A percentile compares a stretch with the other conserved stretches of the same genome.
Conservation (phyloP, 2,329 filamentous ascomycete genomes). For the Claviceps purpurea region DNA sequence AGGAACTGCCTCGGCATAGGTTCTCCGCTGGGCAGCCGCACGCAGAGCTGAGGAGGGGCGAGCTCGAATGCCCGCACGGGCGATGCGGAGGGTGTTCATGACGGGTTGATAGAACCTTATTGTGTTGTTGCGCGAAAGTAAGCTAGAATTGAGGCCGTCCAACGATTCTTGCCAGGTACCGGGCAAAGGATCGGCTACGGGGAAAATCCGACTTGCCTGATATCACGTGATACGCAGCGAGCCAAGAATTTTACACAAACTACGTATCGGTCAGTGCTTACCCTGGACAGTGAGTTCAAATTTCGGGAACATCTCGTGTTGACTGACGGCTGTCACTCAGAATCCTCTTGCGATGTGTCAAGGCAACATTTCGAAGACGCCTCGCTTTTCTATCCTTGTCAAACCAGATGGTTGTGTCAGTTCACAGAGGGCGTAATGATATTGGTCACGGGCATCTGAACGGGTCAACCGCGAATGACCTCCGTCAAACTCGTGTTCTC, state of each 20-base stretch:
- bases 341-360: neutral
- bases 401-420: too few relatives aligned
- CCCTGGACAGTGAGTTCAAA: neutral
- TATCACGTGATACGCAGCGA: conserved; percentile 16
- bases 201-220: conserved; percentile 22
- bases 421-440: too few relatives aligned
- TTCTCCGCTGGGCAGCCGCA: conserved; percentile 68
- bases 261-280: neutral
- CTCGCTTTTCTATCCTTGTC: too few relatives aligned
- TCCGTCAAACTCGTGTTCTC: too few relatives aligned
- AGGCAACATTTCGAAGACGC: too few relatives aligned
- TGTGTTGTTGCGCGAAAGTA: conserved; percentile 32
- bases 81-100: conserved; percentile 93
- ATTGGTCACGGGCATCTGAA: too few relatives aligned
- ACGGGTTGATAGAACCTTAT: conserved; percentile 36
- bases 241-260: too few relatives aligned
- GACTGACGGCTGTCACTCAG: neutral
- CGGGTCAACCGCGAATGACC: too few relatives aligned
- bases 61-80: conserved; percentile 76
- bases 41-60: conserved; percentile 59
- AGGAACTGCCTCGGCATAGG: conserved; percentile 76
- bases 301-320: neutral
- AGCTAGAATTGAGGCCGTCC: conserved; percentile 28
- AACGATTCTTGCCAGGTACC: conserved; percentile 33
- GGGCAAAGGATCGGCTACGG: conserved; percentile 26